phyloP scores from a whole-genome alignment of 257 asterid genomes.

The Plectranthus barbatus region DNA sequence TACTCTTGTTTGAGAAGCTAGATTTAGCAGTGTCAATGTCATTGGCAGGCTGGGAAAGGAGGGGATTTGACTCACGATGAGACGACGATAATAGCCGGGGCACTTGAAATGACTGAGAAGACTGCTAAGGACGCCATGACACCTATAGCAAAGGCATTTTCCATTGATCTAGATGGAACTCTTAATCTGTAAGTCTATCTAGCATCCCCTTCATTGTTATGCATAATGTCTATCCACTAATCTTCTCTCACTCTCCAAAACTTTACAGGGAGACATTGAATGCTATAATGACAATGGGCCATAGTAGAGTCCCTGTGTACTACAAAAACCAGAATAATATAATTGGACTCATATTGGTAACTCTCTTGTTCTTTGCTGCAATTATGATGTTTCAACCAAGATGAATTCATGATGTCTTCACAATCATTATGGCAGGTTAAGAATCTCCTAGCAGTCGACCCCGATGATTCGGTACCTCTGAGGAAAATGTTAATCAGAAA shows the following conservation, averaged over 20 bases:
- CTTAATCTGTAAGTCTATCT: constrained; percentile 76
- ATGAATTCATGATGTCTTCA: background rate
- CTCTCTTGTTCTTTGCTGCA: constrained; percentile 5
- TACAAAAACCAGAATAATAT: constrained; percentile 62
- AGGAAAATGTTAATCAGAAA: constrained; percentile 86
- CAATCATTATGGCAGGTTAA: constrained; percentile 51
- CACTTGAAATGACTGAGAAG: constrained; percentile 82
- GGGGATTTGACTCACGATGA: constrained; percentile 98
- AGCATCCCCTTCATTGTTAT: background rate
- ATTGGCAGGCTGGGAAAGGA: constrained; percentile 88
- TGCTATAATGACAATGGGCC: constrained; percentile 94
- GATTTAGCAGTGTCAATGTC: constrained; percentile 6
- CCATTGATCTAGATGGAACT: constrained; percentile 78
- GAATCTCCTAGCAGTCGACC: constrained; percentile 85
- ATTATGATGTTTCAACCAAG: background rate
- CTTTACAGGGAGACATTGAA: constrained; percentile 77
- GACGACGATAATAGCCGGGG: constrained; percentile 96
- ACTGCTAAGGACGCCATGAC: constrained; percentile 98
- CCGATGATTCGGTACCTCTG: constrained; percentile 73
- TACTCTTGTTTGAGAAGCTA: background rate
- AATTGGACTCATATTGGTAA: constrained; percentile 90
- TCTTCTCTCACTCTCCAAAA: background rate
- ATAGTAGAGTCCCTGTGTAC: constrained; percentile 91
- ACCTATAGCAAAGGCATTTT: constrained; percentile 90
- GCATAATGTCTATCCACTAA: background rate